These are phyloP conservation scores for Tetraselmis striata DNA, from an alignment of 139 green algal genomes.

Conservation along the genomic window DNA sequence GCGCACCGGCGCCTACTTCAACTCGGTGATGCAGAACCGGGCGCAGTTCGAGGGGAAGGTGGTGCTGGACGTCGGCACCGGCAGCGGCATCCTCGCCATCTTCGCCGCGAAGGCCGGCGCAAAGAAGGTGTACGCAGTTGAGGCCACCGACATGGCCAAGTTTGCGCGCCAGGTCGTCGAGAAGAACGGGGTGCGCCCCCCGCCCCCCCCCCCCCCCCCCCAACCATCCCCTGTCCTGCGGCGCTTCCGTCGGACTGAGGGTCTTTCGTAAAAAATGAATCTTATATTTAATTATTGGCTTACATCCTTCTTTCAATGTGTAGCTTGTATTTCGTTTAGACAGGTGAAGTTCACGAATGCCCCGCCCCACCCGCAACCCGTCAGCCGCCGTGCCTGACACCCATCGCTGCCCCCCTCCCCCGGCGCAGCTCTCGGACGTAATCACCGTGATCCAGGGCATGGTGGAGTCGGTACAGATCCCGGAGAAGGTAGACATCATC, in stretches of 20 bases:
- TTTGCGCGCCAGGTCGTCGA: slow-evolving; percentile 69
- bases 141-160: slow-evolving; percentile 90
- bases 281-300: slow-evolving; percentile 88
- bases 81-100: slow-evolving; percentile 92
- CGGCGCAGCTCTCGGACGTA: slow-evolving; percentile 49
- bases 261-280: slow-evolving; percentile 93
- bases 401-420: slow-evolving; percentile 6
- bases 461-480: slow-evolving; percentile 87
- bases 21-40: slow-evolving; percentile 61
- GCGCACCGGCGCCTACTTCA: slow-evolving; percentile 90
- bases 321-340: no score
- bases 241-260: slow-evolving; percentile 82
- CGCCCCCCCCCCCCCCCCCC: slow-evolving; percentile 38
- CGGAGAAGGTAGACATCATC: slow-evolving; percentile 98
- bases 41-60: slow-evolving; percentile 63
- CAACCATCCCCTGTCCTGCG: slow-evolving; percentile 89
- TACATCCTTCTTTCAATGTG: slow-evolving; percentile 29
- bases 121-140: slow-evolving; percentile 85
- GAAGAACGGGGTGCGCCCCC: slow-evolving; percentile 60
- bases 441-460: slow-evolving; percentile 93
- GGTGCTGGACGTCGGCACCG: slow-evolving; percentile 94
- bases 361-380: no score
- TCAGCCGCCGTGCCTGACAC: no score
- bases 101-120: slow-evolving; percentile 85
- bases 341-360: no score